These are phyloP conservation scores for Acanthochlamys bracteata DNA, from an alignment of 106 monocot genomes.

Conservation along the genomic window DNA sequence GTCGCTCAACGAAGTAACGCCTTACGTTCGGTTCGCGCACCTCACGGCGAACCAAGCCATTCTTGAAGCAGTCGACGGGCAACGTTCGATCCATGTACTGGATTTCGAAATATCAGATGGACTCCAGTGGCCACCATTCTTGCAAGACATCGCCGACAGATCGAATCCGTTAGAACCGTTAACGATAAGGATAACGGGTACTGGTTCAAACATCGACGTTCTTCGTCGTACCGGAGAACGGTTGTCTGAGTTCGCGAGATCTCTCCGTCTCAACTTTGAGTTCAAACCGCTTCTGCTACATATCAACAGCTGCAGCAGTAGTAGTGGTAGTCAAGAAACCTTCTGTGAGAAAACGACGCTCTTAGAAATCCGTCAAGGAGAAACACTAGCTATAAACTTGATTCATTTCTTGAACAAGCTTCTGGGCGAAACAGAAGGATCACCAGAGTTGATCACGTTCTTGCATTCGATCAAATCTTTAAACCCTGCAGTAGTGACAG, in stretches of 20 bases:
- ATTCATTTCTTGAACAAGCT: slow-evolving; percentile 67
- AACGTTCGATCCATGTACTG: slow-evolving; percentile 57
- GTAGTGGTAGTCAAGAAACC: too few relatives aligned
- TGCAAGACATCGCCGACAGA: slow-evolving; percentile 79
- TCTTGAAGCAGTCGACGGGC: slow-evolving; percentile 63
- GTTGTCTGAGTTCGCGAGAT: slow-evolving; percentile 56
- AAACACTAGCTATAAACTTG: slow-evolving; percentile 78
- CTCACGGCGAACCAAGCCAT: slow-evolving; percentile 99
- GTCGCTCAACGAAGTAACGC: slow-evolving; percentile 76
- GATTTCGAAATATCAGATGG: slow-evolving; percentile 85
- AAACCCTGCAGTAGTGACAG: slow-evolving; percentile 71
- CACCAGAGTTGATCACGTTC: slow-evolving; percentile 22
- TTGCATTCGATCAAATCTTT: slow-evolving; percentile 32
- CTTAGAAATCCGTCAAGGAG: slow-evolving; percentile 35
- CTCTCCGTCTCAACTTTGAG: slow-evolving; percentile 62
- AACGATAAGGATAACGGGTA: slow-evolving; percentile 75
- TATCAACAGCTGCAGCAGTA: not conserved
- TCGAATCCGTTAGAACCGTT: slow-evolving; percentile 36
- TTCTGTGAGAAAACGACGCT: not conserved
- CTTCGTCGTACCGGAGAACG: slow-evolving; percentile 72
- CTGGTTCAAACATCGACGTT: slow-evolving; percentile 48
- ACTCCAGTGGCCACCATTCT: slow-evolving; percentile 90
- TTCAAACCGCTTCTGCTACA: slow-evolving; percentile 73
- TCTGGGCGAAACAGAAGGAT: not conserved
- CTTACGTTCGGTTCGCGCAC: slow-evolving; percentile 88